These are phyloP conservation scores for Trichoderma sp. DNA, from an alignment of 2,329 filamentous ascomycete genomes.

Conservation along the genomic window DNA sequence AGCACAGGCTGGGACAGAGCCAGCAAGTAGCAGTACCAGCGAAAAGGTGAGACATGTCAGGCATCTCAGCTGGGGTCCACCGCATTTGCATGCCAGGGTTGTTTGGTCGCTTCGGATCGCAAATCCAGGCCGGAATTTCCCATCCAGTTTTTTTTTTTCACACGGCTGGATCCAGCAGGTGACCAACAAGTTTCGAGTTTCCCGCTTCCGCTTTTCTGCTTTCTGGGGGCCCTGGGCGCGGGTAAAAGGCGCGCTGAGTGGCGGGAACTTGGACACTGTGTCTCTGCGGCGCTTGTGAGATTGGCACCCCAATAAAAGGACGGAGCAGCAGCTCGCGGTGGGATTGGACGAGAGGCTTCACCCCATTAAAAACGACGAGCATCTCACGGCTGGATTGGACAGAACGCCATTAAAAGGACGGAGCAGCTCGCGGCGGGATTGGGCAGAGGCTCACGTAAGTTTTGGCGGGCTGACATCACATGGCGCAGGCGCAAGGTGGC, in stretches of 20 bases:
- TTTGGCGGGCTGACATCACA: constrained; percentile 13
- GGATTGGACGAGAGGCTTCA: background rate
- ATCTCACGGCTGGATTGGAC: background rate
- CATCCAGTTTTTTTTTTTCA: background rate
- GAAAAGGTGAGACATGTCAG: background rate
- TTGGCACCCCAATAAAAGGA: background rate
- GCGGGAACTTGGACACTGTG: constrained; percentile 2
- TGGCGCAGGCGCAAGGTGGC: constrained; percentile 3
- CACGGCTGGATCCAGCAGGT: constrained; percentile 9
- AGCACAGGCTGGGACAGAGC: background rate
- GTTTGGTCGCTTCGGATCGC: background rate
- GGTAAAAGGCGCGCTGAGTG: background rate
- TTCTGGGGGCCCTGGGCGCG: background rate
- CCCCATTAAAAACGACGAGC: too few relatives aligned
- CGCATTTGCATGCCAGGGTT: background rate
- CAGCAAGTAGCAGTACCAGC: background rate
- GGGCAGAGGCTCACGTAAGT: constrained; percentile 17
- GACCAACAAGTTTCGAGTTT: background rate
- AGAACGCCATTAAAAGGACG: background rate
- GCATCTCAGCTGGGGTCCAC: constrained; percentile 5
- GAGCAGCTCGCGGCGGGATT: background rate
- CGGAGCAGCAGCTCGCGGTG: background rate
- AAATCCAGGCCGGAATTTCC: background rate
- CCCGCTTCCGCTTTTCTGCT: background rate
- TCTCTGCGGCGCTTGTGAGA: background rate